Evolutionary conservation across 345 rosid genomes (phyloP).

Genomic region (Eutrema yunnanense): DNA sequence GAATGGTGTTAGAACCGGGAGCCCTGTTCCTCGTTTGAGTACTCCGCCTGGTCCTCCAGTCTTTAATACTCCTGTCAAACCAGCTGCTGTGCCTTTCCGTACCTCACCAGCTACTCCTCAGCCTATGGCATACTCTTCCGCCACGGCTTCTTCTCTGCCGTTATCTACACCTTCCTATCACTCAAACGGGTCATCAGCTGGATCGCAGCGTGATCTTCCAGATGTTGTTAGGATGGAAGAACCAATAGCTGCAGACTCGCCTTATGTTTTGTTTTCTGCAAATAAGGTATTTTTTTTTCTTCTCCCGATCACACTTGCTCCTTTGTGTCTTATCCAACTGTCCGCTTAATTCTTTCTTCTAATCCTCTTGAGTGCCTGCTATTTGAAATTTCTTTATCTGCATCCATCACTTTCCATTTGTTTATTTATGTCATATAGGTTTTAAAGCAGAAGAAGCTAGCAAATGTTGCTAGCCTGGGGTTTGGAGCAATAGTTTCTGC

Average conservation of each 20-base stretch:
- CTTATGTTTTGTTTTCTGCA: constrained; percentile 72
- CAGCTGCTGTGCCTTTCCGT: constrained; percentile 93
- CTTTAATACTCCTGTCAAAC: constrained; percentile 78
- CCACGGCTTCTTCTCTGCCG: constrained; percentile 57
- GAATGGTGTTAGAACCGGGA: constrained; percentile 62
- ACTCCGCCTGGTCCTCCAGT: constrained; percentile 95
- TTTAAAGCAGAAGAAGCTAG: constrained; percentile 79
- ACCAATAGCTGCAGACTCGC: constrained; percentile 39
- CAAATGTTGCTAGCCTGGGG: constrained; percentile 83
- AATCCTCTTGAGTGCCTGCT: background rate
- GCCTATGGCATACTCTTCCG: constrained; percentile 73
- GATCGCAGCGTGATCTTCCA: constrained; percentile 47
- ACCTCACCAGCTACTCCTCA: constrained; percentile 90
- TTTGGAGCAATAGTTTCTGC: constrained; percentile 94
- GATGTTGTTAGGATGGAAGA: constrained; percentile 49
- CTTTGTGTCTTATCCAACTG: background rate
- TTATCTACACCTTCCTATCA: constrained; percentile 74
- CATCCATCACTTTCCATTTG: background rate
- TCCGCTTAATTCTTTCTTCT: background rate
- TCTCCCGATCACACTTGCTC: background rate
- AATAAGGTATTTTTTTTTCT: constrained; percentile 48
- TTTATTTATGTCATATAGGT: constrained; percentile 36
- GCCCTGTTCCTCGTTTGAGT: constrained; percentile 70
- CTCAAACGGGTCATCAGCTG: constrained; percentile 59
- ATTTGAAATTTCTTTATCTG: background rate